These are phyloP conservation scores for Penicillium macrosclerotiorum DNA, from an alignment of 495 filamentous ascomycete species.

Conservation along the genomic window DNA sequence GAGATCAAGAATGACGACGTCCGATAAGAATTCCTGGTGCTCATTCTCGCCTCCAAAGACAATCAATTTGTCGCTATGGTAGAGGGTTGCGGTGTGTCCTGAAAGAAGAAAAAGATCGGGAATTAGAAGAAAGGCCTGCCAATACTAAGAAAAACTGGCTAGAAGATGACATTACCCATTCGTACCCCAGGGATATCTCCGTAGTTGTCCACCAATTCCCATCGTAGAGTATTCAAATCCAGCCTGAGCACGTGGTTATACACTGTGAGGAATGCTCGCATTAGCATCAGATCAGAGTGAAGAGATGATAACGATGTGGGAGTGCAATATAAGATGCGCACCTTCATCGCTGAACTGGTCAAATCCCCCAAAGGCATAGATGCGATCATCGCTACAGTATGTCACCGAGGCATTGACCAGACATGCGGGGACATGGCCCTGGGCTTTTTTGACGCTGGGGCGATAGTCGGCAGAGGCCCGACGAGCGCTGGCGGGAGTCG, in stretches of 20 bases:
- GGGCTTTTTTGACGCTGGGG: slow-evolving; percentile 74
- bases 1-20: slow-evolving; percentile 93
- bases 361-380: slow-evolving; percentile 98
- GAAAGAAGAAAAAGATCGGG: slow-evolving; percentile 7
- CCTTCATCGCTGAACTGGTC: slow-evolving; percentile 98
- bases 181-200: slow-evolving; percentile 96
- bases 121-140: background rate
- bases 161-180: slow-evolving; percentile 66
- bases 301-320: background rate
- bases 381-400: slow-evolving; percentile 91
- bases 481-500: slow-evolving; percentile 65
- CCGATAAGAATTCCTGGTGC: slow-evolving; percentile 89
- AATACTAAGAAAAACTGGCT: slow-evolving; percentile 26
- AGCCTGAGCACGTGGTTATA: slow-evolving; percentile 95
- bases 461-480: slow-evolving; percentile 67
- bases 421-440: slow-evolving; percentile 88
- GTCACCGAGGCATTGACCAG: slow-evolving; percentile 97
- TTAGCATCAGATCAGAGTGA: background rate
- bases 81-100: slow-evolving; percentile 96
- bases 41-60: slow-evolving; percentile 98
- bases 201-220: slow-evolving; percentile 97
- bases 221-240: slow-evolving; percentile 81
- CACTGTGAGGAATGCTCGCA: slow-evolving; percentile 48
- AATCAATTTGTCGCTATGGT: slow-evolving; percentile 88
- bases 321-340: slow-evolving; percentile 16